phyloP scores from a whole-genome alignment of 2,329 filamentous ascomycete genomes.

The Exophiala calicioides region DNA sequence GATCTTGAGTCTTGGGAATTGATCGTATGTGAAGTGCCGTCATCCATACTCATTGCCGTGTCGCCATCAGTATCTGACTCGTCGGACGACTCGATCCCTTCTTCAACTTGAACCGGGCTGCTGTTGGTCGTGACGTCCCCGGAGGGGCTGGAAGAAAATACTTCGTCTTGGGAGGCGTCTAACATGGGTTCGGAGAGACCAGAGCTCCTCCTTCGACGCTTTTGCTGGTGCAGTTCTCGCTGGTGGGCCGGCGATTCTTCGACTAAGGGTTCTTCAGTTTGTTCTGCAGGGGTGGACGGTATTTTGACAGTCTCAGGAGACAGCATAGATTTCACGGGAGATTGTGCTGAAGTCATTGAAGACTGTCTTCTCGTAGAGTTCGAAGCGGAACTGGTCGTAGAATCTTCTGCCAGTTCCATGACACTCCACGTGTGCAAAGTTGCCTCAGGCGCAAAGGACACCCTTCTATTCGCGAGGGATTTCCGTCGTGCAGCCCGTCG shows the following conservation, averaged over 20 bases:
- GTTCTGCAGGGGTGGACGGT: slow-evolving; percentile 64
- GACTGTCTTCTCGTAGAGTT: slow-evolving; percentile 76
- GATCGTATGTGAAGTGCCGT: slow-evolving; percentile 69
- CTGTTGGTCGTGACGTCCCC: slow-evolving; percentile 42
- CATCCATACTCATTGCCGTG: slow-evolving; percentile 81
- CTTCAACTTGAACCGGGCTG: slow-evolving; percentile 46
- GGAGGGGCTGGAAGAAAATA: slow-evolving; percentile 70
- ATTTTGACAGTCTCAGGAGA: slow-evolving; percentile 46
- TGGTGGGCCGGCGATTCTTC: slow-evolving; percentile 66
- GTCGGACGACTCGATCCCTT: slow-evolving; percentile 52
- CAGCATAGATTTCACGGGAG: slow-evolving; percentile 16
- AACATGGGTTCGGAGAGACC: slow-evolving; percentile 53
- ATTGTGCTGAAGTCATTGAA: slow-evolving; percentile 47
- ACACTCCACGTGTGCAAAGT: slow-evolving; percentile 97
- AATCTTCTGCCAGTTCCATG: slow-evolving; percentile 83
- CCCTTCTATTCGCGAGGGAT: slow-evolving; percentile 86
- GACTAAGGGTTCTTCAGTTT: slow-evolving; percentile 58
- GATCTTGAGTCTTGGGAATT: slow-evolving; percentile 61
- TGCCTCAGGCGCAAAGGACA: slow-evolving; percentile 95
- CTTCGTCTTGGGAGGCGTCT: slow-evolving; percentile 50
- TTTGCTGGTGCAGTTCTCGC: slow-evolving; percentile 58
- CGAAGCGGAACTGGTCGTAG: slow-evolving; percentile 72
- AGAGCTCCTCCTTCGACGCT: slow-evolving; percentile 62
- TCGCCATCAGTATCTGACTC: slow-evolving; percentile 66
- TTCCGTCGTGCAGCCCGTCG: slow-evolving; percentile 87